phyloP scores from a whole-genome alignment of 2,329 filamentous ascomycete genomes.

The Xylariaceae sp. region DNA sequence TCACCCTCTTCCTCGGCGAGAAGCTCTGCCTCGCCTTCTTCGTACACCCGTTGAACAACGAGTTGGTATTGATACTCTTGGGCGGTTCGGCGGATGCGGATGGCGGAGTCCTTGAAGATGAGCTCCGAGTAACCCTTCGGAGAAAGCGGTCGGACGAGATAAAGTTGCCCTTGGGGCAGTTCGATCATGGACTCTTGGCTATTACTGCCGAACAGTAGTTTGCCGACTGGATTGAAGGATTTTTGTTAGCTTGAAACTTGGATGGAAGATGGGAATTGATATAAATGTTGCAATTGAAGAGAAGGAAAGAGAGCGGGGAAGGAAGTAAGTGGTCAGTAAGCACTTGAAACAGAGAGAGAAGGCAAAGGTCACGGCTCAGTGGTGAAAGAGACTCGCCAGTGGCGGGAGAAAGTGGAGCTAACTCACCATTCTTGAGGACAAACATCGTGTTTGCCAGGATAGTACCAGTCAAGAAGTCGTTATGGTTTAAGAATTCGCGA shows the following conservation, averaged over 20 bases:
- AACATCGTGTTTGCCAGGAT: conserved; percentile 34
- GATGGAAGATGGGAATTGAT: background rate
- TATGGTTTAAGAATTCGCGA: background rate
- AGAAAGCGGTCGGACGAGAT: conserved; percentile 89
- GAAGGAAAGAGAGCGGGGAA: background rate
- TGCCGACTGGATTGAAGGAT: conserved; percentile 61
- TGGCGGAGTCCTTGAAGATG: conserved; percentile 95
- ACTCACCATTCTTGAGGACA: conserved; percentile 40
- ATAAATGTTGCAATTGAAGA: background rate
- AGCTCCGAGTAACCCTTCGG: conserved; percentile 98
- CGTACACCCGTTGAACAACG: conserved; percentile 91
- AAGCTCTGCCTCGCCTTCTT: conserved; percentile 92
- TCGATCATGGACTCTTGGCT: conserved; percentile 92
- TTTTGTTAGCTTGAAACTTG: background rate
- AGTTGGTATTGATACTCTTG: conserved; percentile 98
- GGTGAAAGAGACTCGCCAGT: background rate
- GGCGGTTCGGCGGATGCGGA: conserved; percentile 84
- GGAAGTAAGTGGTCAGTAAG: too few relatives aligned
- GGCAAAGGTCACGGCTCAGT: background rate
- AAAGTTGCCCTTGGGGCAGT: conserved; percentile 91
- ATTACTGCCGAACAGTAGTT: conserved; percentile 81
- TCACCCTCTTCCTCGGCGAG: conserved; percentile 85
- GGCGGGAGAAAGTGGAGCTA: conserved; percentile 6
- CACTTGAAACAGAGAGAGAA: too few relatives aligned
- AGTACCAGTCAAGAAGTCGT: background rate